Evolutionary conservation across 139 green algal genomes (phyloP), one percentile per base, ranked within the genome.

Genomic region (Micractinium conductrix): DNA sequence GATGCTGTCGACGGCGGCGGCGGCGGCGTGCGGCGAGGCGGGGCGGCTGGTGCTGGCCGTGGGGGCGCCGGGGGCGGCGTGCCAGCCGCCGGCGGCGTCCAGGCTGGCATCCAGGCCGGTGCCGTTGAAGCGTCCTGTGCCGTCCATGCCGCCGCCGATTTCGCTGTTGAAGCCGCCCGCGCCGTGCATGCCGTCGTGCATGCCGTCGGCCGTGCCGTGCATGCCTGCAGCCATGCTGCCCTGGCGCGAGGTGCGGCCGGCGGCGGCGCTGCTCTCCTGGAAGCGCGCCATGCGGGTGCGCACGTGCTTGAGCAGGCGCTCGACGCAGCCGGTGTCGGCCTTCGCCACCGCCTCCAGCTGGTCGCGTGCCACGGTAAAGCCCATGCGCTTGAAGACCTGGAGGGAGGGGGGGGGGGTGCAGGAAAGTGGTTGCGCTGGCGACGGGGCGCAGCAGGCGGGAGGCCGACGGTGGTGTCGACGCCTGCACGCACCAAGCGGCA

Each of bases 271-370:
- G 30, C 38, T n/a, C 80, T 85, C 80, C 26, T 85, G 80, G 53
- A 80, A 85, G 30, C 70, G 69, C 5, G 88, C 83, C 21, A 98
- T 89, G 65, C 94, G 92, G 16, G 92, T 74, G 7, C 88, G 90
- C 33, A 96, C n/a, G 8, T 97, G 86, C 86, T 98, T 97, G 1
- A 98, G 91, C 74, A 97, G 84, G 26, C 89, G 87, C 86, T 98
- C 96, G 14, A 98, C 89, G 0, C 93, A 92, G 0, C 93, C 92
- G 26, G 91, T 85, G 62, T 94, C 85, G 80, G 90, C 92, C 73
- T 91, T 94, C 45, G 84, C 89, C 14, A 93, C 88, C 7, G 86
- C 91, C 62, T 96, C 88, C 50, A 90, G 87, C 38, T 96, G 90
- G 28, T 88, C 70, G 65, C 91, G 90, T 0, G 89, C 45, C 24